A percentile compares a stretch with the other conserved stretches of the same genome.
phyloP scores from a whole-genome alignment of 345 rosid species.

The Eucalyptus cloeziana region DNA sequence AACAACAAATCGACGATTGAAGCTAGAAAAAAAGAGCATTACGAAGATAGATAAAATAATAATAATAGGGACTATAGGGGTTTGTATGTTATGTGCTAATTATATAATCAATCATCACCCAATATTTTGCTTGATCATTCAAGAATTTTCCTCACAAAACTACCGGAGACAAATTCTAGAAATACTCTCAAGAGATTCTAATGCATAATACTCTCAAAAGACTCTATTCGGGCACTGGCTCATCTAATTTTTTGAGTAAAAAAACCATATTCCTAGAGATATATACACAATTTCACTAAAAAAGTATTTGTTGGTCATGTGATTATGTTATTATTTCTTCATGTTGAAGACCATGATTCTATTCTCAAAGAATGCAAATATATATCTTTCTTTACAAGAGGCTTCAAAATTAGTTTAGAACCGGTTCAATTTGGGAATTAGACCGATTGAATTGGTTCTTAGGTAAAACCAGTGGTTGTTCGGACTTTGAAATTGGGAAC shows the following conservation, averaged over 20 bases:
- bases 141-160: background rate
- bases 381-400: background rate
- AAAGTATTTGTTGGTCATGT: background rate
- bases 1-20: background rate
- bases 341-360: background rate
- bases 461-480: rapidly evolving
- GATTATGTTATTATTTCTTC: background rate
- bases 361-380: no score
- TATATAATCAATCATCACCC: background rate
- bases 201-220: background rate
- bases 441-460: background rate
- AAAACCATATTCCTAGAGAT: background rate
- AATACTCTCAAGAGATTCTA: background rate
- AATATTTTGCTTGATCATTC: background rate
- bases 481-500: background rate
- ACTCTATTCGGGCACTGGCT: background rate
- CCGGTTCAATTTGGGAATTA: background rate
- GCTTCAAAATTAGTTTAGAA: background rate
- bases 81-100: background rate
- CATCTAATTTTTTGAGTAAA: background rate
- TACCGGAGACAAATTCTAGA: background rate
- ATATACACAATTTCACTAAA: background rate
- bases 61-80: background rate
- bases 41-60: background rate
- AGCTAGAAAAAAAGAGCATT: background rate